phyloP scores from a whole-genome alignment of 441 rosid species.

The Populus hybrid region DNA sequence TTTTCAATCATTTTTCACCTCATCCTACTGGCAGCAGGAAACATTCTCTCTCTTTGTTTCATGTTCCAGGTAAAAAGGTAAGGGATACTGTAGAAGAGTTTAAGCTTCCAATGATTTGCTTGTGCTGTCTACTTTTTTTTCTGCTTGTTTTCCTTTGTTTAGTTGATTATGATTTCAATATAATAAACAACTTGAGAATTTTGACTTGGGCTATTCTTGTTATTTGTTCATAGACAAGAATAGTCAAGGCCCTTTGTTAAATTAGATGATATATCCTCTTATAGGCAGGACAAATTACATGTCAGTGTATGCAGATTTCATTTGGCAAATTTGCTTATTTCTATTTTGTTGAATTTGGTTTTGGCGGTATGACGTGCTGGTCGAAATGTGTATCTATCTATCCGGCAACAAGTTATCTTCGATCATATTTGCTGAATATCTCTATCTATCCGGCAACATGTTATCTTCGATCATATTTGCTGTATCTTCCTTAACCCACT shows the following conservation, averaged over 20 bases:
- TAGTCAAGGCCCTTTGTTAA: slow-evolving; percentile 27
- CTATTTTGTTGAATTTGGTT: slow-evolving; percentile 9
- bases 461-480: too few species aligned
- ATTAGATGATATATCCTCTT: slow-evolving; percentile 25
- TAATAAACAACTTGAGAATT: slow-evolving; percentile 48
- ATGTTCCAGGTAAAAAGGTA: slow-evolving; percentile 30
- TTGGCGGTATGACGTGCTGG: background rate
- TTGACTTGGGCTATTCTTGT: slow-evolving; percentile 41
- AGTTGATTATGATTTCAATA: slow-evolving; percentile 39
- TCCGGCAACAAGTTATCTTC: background rate
- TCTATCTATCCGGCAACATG: background rate
- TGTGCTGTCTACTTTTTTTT: slow-evolving; percentile 15
- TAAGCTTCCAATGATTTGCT: slow-evolving; percentile 27
- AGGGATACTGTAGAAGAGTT: slow-evolving; percentile 28
- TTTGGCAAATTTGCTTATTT: slow-evolving; percentile 28
- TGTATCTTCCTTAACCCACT: background rate
- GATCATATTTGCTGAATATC: background rate
- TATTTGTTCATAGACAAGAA: slow-evolving; percentile 35
- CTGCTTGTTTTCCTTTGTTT: slow-evolving; percentile 9
- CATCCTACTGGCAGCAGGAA: slow-evolving; percentile 6
- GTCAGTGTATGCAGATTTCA: slow-evolving; percentile 28
- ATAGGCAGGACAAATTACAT: slow-evolving; percentile 31
- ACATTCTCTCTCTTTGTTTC: slow-evolving; percentile 11
- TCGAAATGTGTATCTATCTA: background rate
- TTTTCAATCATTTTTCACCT: slow-evolving; percentile 12